Evolutionary conservation across 805 yeast genomes (phyloP).

Genomic region (Kurtzmaniella cleridarum): DNA sequence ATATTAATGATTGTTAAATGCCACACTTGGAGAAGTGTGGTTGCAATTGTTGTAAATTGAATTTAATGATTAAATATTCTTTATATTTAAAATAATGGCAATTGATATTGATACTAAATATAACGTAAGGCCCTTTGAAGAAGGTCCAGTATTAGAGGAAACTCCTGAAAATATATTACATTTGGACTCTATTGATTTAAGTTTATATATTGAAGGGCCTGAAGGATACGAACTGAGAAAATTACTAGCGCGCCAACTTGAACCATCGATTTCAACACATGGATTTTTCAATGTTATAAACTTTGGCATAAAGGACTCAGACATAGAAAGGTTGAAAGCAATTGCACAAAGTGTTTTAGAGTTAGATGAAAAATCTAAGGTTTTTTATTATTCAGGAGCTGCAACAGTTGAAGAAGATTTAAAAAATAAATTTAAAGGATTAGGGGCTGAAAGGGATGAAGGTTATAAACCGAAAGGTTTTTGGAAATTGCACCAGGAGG

Average conservation of each 20-base stretch:
- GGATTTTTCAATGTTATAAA: slow-evolving; percentile 40
- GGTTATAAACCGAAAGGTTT: slow-evolving; percentile 46
- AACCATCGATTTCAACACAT: slow-evolving; percentile 33
- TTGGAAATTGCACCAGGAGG: slow-evolving; percentile 40
- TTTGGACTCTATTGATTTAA: slow-evolving; percentile 31
- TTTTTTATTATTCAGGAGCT: slow-evolving; percentile 24
- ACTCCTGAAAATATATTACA: slow-evolving; percentile 14
- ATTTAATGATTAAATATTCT: no score
- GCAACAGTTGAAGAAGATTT: slow-evolving; percentile 20
- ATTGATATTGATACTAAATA: slow-evolving; percentile 15
- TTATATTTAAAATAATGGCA: no score
- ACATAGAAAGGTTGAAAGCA: slow-evolving; percentile 15
- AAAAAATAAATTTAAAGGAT: slow-evolving; percentile 17
- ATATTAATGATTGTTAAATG: no score
- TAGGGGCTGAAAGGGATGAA: slow-evolving; percentile 43
- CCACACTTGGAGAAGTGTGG: no score
- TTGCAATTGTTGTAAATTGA: no score
- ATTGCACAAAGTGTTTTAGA: slow-evolving; percentile 21
- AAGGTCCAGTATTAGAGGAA: slow-evolving; percentile 11
- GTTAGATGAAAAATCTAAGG: slow-evolving; percentile 21
- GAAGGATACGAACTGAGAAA: slow-evolving; percentile 24
- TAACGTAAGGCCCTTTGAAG: slow-evolving; percentile 19
- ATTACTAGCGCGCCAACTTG: slow-evolving; percentile 31
- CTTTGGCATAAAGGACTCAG: slow-evolving; percentile 15
- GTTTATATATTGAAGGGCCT: slow-evolving; percentile 29